Evolutionary conservation across 2,329 filamentous ascomycete species (phyloP).

Genomic region (Arthrobotrys entomopaga): DNA sequence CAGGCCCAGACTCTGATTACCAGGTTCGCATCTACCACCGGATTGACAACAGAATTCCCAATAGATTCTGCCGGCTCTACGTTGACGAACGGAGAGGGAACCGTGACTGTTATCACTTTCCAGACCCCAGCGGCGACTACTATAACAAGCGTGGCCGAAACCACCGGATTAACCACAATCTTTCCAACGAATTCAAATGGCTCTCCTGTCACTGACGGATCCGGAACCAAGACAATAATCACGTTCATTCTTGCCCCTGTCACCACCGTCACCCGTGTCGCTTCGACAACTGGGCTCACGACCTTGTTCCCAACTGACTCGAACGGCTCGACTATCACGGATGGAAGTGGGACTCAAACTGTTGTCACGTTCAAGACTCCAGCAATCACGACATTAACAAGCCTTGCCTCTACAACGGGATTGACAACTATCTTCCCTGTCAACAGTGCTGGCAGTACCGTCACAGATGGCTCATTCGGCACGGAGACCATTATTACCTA

Average conservation of each 20-base stretch:
- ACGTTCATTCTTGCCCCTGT: background rate
- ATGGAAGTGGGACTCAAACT: background rate
- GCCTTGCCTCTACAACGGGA: background rate
- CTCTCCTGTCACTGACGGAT: constrained; percentile 9
- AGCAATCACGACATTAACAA: background rate
- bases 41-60: constrained; percentile 3
- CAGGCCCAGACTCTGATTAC: background rate
- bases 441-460: background rate
- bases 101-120: constrained; percentile 1
- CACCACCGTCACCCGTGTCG: background rate
- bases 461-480: constrained; percentile 13
- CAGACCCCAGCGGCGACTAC: background rate
- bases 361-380: background rate
- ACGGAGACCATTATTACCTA: background rate
- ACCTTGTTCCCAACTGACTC: constrained; percentile 7
- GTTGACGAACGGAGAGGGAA: background rate
- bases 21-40: background rate
- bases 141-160: background rate
- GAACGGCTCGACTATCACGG: background rate
- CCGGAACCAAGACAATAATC: background rate
- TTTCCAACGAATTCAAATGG: constrained; percentile 12
- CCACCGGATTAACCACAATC: background rate
- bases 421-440: constrained; percentile 8
- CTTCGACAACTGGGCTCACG: background rate
- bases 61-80: background rate